Percentiles rank a stretch among this genome's conserved stretches.
phyloP scores from a whole-genome alignment of 495 filamentous ascomycete species.

The Hyaloscypha bicolor region DNA sequence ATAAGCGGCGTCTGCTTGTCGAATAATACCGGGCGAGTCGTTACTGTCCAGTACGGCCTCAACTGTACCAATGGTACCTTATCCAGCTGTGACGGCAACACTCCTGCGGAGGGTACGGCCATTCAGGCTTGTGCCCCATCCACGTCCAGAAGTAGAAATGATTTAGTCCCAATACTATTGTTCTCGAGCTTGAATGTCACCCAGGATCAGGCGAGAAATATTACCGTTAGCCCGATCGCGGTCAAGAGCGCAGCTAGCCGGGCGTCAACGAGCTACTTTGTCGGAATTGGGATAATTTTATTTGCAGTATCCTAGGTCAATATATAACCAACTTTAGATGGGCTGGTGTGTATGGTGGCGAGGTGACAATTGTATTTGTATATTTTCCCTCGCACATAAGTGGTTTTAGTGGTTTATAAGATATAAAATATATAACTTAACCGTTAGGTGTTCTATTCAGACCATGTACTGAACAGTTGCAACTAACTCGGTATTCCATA shows the following conservation, averaged over 20 bases:
- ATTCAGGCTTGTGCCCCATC: not conserved
- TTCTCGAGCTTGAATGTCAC: not conserved
- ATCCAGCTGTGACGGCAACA: constrained; percentile 5
- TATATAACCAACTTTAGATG: not conserved
- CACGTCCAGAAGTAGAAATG: not conserved
- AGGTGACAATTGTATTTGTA: too few relatives aligned
- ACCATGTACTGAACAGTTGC: too few relatives aligned
- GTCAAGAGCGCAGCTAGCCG: not conserved
- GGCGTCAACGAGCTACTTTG: not conserved
- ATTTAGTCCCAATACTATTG: not conserved
- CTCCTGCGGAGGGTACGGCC: not conserved
- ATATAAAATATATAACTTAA: too few relatives aligned
- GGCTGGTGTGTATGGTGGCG: too few relatives aligned
- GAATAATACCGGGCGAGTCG: not conserved
- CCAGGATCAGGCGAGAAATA: not conserved
- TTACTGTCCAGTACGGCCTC: constrained; percentile 8
- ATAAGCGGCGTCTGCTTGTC: not conserved
- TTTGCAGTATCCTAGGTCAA: not conserved
- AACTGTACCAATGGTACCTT: constrained; percentile 12
- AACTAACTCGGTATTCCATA: too few relatives aligned
- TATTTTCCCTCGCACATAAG: too few relatives aligned
- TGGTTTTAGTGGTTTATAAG: too few relatives aligned
- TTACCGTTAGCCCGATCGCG: not conserved
- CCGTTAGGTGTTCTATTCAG: too few relatives aligned
- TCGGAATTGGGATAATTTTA: not conserved